Evolutionary conservation across 331 rosid genomes (phyloP).

Genomic region (Pyrus hybrid): DNA sequence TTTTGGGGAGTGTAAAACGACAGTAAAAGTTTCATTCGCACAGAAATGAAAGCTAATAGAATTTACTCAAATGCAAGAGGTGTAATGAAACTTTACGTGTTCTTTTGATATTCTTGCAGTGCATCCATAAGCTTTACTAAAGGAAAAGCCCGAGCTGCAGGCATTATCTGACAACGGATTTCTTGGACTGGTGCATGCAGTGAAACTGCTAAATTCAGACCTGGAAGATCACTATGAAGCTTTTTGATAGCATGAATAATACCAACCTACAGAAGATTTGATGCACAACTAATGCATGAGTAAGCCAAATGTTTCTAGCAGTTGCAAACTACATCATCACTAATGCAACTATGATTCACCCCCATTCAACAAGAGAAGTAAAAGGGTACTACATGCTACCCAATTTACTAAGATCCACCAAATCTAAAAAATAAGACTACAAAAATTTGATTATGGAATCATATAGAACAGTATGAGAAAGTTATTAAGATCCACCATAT

Average conservation of each 20-base stretch:
- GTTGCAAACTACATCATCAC: neutral
- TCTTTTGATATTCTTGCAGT: conserved; percentile 72
- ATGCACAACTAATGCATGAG: conserved; percentile 12
- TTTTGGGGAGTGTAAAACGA: neutral
- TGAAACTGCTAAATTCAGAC: conserved; percentile 93
- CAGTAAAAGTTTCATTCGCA: neutral
- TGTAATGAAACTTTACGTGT: conserved; percentile 30
- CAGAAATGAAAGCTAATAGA: neutral
- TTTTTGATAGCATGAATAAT: conserved; percentile 86
- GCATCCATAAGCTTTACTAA: conserved; percentile 79
- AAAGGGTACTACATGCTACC: neutral
- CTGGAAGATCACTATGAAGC: conserved; percentile 84
- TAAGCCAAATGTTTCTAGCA: conserved; percentile 9
- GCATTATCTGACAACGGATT: conserved; percentile 96
- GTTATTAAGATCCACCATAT: neutral
- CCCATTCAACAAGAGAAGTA: neutral
- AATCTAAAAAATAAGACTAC: neutral
- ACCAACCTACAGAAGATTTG: conserved; percentile 57
- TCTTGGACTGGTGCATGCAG: conserved; percentile 93
- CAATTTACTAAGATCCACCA: neutral
- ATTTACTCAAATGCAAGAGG: neutral
- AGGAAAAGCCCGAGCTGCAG: conserved; percentile 98
- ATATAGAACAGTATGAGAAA: neutral
- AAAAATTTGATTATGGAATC: neutral
- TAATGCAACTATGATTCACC: neutral